Evolutionary conservation across 164 flowering plant species (phyloP).

Genomic region (Aristolochia contorta): DNA sequence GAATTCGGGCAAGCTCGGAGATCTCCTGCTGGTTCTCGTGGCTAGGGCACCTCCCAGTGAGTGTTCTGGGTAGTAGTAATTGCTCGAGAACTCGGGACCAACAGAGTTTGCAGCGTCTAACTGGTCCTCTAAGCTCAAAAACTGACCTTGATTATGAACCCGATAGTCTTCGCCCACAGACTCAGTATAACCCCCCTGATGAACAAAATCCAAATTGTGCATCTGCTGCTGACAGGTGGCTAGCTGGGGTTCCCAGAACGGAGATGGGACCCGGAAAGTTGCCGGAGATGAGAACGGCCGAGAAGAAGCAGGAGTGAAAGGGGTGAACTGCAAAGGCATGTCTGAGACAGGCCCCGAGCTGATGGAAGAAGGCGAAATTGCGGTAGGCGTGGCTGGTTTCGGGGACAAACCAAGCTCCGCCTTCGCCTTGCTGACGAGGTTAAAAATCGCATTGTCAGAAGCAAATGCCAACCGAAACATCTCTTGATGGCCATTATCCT

Average conservation of each 20-base stretch:
- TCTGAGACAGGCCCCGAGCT: conserved; percentile 25
- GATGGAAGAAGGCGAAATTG: conserved; percentile 22
- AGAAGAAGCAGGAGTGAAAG: conserved; percentile 35
- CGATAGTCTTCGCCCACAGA: conserved; percentile 26
- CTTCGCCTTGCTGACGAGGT: conserved; percentile 36
- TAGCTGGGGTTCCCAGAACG: conserved; percentile 42
- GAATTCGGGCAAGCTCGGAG: conserved; percentile 25
- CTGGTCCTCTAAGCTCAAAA: conserved; percentile 40
- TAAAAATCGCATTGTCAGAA: conserved; percentile 38
- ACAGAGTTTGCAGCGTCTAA: conserved; percentile 23
- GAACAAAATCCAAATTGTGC: conserved; percentile 22
- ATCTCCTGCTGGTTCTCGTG: conserved; percentile 25
- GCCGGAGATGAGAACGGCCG: conserved; percentile 26
- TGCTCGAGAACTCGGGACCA: conserved; percentile 16
- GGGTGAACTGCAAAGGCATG: conserved; percentile 28
- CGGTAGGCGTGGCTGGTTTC: conserved; percentile 15
- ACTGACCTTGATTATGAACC: conserved; percentile 31
- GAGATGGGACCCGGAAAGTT: conserved; percentile 17
- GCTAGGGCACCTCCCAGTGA: conserved; percentile 20
- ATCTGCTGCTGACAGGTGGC: conserved; percentile 20
- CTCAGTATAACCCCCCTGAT: conserved; percentile 19
- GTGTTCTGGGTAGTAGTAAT: conserved; percentile 30
- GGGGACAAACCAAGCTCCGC: conserved; percentile 26
- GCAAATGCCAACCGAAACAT: conserved; percentile 61
- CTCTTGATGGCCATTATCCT: conserved; percentile 44